A percentile compares a stretch with the other conserved stretches of the same genome.
Conservation (phyloP, 441 rosid species). For the Pelargonium fulgidum region DNA sequence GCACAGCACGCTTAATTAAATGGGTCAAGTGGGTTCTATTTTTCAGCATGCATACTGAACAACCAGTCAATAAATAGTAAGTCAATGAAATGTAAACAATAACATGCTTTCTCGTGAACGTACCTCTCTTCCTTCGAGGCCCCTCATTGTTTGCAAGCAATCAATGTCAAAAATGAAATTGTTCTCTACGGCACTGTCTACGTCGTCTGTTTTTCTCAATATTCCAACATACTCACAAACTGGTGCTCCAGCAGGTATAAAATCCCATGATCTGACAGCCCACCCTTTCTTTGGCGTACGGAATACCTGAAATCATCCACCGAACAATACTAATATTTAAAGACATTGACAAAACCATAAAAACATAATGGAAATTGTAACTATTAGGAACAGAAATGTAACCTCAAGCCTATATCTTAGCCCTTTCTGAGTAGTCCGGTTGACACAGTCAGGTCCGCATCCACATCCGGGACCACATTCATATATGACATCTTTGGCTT, state of each 20-base stretch:
- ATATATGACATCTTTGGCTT: constrained; percentile 70
- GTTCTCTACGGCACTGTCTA: constrained; percentile 53
- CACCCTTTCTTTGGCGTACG: constrained; percentile 85
- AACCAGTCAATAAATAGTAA: not conserved
- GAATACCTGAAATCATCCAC: constrained; percentile 49
- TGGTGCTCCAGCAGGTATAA: constrained; percentile 86
- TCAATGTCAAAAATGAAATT: constrained; percentile 84
- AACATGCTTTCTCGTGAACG: not conserved
- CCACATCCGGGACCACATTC: constrained; percentile 94
- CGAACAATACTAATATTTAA: not conserved
- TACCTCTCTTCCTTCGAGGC: constrained; percentile 82
- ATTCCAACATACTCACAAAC: constrained; percentile 80
- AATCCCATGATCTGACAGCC: constrained; percentile 96
- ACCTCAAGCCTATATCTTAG: constrained; percentile 76
- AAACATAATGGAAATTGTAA: not conserved
- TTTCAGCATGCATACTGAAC: no score
- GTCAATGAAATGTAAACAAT: not conserved
- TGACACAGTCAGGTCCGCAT: constrained; percentile 72
- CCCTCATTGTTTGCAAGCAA: constrained; percentile 84
- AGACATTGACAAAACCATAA: not conserved
- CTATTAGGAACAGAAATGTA: constrained; percentile 18
- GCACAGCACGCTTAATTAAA: no score
- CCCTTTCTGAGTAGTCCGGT: constrained; percentile 70
- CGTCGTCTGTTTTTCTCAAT: constrained; percentile 60
- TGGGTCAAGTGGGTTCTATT: no score